These are phyloP conservation scores for Mrakia hoshinonis DNA, from an alignment of 768 basidiomycete genomes.

Conservation along the genomic window DNA sequence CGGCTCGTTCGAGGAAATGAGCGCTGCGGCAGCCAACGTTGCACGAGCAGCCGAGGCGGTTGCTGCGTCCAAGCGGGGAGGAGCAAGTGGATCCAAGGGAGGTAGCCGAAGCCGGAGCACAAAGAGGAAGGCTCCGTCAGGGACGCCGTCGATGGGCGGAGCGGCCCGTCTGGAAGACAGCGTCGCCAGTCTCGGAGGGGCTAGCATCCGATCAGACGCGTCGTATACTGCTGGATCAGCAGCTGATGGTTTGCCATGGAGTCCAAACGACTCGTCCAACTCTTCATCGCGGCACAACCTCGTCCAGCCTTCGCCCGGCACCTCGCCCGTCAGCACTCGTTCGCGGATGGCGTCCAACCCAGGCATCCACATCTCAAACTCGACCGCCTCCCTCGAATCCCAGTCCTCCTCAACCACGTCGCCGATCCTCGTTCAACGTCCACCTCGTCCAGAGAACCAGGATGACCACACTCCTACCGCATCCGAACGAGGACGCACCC, in stretches of 20 bases:
- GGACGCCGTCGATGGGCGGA: not conserved
- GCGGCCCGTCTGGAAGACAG: constrained; percentile 12
- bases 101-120: not conserved
- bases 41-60: constrained; percentile 63
- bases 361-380: not conserved
- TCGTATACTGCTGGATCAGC: not conserved
- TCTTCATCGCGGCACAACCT: constrained; percentile 13
- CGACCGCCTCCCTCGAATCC: not conserved
- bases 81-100: constrained; percentile 1
- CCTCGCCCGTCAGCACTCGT: not conserved
- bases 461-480: constrained; percentile 1
- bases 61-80: constrained; percentile 37
- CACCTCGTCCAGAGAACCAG: not conserved
- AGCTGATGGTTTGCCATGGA: not conserved
- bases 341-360: not conserved
- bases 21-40: constrained; percentile 58
- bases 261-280: not conserved
- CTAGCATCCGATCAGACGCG: constrained; percentile 19
- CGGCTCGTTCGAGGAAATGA: constrained; percentile 24
- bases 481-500: constrained; percentile 17
- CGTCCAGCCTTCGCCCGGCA: not conserved
- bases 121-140: not conserved
- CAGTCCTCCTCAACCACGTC: not conserved
- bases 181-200: constrained; percentile 9
- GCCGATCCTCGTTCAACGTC: constrained; percentile 5